Conservation (phyloP, 331 rosid genomes). For the Stylosanthes scabra region DNA sequence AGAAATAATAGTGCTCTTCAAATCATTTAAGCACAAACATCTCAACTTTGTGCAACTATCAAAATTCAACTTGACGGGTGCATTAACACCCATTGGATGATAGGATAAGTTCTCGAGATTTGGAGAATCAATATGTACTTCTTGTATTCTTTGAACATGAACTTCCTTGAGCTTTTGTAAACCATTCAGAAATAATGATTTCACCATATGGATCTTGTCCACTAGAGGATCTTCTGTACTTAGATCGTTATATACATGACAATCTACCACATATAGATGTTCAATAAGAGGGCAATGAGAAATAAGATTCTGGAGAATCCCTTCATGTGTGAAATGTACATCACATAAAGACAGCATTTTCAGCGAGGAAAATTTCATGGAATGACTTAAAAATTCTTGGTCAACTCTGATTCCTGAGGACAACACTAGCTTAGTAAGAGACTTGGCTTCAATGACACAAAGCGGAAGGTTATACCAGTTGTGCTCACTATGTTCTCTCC, state of each 20-base stretch:
- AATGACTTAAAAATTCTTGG: not conserved
- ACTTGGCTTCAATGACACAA: slow-evolving; percentile 26
- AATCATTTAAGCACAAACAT: too few relatives aligned
- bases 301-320: slow-evolving; percentile 21
- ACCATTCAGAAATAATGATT: not conserved
- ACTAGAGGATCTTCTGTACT: not conserved
- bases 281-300: slow-evolving; percentile 34
- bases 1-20: too few relatives aligned
- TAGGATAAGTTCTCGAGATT: too few relatives aligned
- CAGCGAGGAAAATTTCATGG: too few relatives aligned
- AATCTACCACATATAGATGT: not conserved
- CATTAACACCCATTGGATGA: too few relatives aligned
- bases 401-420: slow-evolving; percentile 18
- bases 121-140: too few relatives aligned
- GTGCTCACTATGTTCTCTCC: not conserved
- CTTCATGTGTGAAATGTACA: not conserved
- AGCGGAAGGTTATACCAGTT: slow-evolving; percentile 15
- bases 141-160: too few relatives aligned
- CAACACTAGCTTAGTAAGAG: slow-evolving; percentile 28
- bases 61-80: not conserved
- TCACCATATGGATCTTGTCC: not conserved
- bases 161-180: too few relatives aligned
- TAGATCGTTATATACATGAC: slow-evolving; percentile 1
- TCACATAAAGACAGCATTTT: too few relatives aligned
- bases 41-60: too few relatives aligned